Conservation (phyloP, 2,329 filamentous ascomycete genomes). For the Chrysosphaeria jannelii region DNA sequence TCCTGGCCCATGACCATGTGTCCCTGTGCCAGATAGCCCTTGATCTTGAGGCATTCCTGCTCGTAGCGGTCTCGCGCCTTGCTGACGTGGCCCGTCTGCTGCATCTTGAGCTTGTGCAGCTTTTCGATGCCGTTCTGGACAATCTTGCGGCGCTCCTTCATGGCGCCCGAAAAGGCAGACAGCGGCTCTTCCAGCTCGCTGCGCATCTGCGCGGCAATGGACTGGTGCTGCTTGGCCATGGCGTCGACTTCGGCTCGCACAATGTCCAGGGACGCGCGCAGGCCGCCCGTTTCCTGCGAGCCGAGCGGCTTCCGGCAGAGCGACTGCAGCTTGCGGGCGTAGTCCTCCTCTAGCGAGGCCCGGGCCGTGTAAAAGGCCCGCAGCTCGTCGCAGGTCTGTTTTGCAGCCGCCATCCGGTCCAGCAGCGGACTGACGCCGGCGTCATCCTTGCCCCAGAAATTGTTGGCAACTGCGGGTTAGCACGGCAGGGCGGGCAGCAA, state of each 20-base stretch:
- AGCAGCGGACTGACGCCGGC: conserved; percentile 76
- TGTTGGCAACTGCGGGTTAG: conserved; percentile 51
- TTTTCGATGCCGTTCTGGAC: conserved; percentile 86
- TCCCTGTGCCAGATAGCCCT: conserved; percentile 89
- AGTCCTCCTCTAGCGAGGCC: conserved; percentile 87
- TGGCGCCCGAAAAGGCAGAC: conserved; percentile 66
- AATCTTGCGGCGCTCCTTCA: conserved; percentile 93
- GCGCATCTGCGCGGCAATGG: conserved; percentile 82
- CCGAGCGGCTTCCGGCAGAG: conserved; percentile 72
- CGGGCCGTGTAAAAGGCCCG: conserved; percentile 81
- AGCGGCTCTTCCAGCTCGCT: conserved; percentile 83
- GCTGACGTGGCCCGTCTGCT: conserved; percentile 73
- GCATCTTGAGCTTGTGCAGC: conserved; percentile 68
- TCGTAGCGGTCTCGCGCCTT: conserved; percentile 72
- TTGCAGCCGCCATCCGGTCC: conserved; percentile 81
- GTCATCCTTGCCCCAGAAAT: conserved; percentile 99
- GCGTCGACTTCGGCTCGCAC: conserved; percentile 69
- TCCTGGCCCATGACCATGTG: conserved; percentile 99
- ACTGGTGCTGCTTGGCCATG: conserved; percentile 81
- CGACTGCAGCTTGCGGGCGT: conserved; percentile 61
- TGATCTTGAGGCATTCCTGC: conserved; percentile 93
- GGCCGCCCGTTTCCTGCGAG: conserved; percentile 57
- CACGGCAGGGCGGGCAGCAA: background rate
- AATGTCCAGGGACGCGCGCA: conserved; percentile 62
- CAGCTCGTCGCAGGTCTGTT: conserved; percentile 80